Conservation (phyloP, 495 filamentous ascomycete genomes). For the Neurospora tetrasperma region DNA sequence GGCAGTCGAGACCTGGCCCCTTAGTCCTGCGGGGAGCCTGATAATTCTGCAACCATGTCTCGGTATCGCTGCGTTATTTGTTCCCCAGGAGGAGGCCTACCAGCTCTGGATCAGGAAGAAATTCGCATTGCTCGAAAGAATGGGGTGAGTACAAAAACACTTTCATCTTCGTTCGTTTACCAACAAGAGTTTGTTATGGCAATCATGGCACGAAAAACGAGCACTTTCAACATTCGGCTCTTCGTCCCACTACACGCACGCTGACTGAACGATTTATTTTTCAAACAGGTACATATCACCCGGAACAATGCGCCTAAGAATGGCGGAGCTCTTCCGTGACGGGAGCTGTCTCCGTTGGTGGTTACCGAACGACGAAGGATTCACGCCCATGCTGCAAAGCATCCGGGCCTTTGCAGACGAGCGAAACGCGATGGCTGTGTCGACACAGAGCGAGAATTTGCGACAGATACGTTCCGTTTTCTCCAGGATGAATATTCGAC, state of each 20-base stretch:
- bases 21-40: constrained; percentile 56
- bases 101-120: constrained; percentile 78
- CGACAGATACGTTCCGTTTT: constrained; percentile 71
- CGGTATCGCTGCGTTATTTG: constrained; percentile 64
- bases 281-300: constrained; percentile 68
- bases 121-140: constrained; percentile 64
- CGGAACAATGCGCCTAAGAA: constrained; percentile 55
- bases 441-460: constrained; percentile 54
- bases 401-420: constrained; percentile 71
- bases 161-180: not conserved
- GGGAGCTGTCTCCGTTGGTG: constrained; percentile 69
- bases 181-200: not conserved
- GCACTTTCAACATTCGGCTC: not conserved
- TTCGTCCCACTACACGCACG: not conserved
- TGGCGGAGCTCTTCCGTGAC: constrained; percentile 62
- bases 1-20: constrained; percentile 61
- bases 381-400: constrained; percentile 57
- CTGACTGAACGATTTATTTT: not conserved
- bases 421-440: constrained; percentile 49
- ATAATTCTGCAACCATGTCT: constrained; percentile 68
- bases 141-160: constrained; percentile 54
- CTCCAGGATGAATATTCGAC: constrained; percentile 29
- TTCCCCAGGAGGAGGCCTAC: constrained; percentile 61
- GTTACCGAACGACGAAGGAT: constrained; percentile 73
- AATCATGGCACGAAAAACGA: not conserved